Evolutionary conservation across 2,329 filamentous ascomycete species (phyloP), one percentile per base, ranked within the genome.

Genomic region (Chaetomium sp.): DNA sequence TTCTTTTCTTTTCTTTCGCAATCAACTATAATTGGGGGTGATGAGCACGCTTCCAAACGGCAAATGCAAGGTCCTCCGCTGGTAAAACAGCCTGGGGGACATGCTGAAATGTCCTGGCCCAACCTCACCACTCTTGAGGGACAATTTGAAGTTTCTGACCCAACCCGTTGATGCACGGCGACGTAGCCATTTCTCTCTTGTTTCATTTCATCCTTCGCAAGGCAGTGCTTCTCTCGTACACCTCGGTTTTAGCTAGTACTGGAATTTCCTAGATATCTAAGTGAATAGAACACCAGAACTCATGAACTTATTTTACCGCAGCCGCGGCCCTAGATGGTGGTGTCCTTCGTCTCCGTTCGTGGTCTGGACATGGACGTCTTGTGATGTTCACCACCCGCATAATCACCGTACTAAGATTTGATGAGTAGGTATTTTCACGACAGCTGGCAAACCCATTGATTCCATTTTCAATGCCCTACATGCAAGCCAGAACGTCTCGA

Each of bases 1-100:
- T 42, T 60, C 27, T 55, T 27, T 38, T 76, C 72, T 77, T 81
- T 78, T 79, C 76, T 79, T 84, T 82, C 79, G 76, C 78, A 86
- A 84, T 78, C 87, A 91, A 92, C 89, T 92, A 92, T 86, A 86
- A 86, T 85, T 88, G 89, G 87, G 86, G 76, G 82, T 89, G 89
- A 93, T 85, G 90, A 90, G 87, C 81, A 81, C 83, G 85, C 84
- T 83, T 83, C 75, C 79, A 77, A 75, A 83, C 79, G 77, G 79
- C 77, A 79, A 79, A 77, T 77, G 63, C 66, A 68, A 19, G 65
- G 73, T 76, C 80, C 82, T 80, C 79, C 78, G 80, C 57, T 77
- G 79, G 72, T 77, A 74, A 76, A 77, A 79, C 80, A 83, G 80
- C 57, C 53, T 50, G 69, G 68, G 68, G 67, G 66, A 80, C 79